phyloP scores from a whole-genome alignment of 805 yeast species.

The Pichia occidentalis region DNA sequence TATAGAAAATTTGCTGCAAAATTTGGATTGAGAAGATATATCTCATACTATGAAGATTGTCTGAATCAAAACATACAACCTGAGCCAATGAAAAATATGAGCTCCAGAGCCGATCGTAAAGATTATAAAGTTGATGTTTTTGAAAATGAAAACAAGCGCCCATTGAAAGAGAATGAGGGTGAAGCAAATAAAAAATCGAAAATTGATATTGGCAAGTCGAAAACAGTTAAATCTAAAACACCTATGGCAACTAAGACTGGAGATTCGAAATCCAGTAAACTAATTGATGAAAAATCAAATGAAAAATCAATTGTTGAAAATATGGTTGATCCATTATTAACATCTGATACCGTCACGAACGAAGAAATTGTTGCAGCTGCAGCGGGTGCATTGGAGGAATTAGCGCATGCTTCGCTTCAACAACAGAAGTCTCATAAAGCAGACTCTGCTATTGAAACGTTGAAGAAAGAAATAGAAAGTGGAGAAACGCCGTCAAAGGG shows the following conservation, averaged over 20 bases:
- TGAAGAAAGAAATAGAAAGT: conserved; percentile 8
- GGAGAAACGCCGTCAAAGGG: too few species aligned
- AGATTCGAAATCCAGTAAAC: background rate
- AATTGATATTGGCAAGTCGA: background rate
- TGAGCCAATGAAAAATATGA: conserved; percentile 51
- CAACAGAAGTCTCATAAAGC: conserved; percentile 16
- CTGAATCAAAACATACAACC: conserved; percentile 35
- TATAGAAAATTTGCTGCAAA: conserved; percentile 60
- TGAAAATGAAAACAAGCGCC: conserved; percentile 12
- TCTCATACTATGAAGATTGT: conserved; percentile 44
- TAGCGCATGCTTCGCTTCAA: conserved; percentile 26
- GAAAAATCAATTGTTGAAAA: background rate
- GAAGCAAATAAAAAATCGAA: conserved; percentile 20
- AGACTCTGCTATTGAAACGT: background rate
- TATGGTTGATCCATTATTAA: conserved; percentile 1
- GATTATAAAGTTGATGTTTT: conserved; percentile 13
- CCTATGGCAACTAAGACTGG: background rate
- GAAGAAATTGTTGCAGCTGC: background rate
- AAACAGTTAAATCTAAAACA: background rate
- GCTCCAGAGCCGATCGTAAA: conserved; percentile 37
- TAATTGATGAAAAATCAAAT: background rate
- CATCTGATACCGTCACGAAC: background rate
- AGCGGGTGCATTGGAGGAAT: conserved; percentile 16
- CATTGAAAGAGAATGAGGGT: conserved; percentile 1
- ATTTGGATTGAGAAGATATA: conserved; percentile 56